phyloP scores from a whole-genome alignment of 441 rosid genomes.

The Aleurites moluccanus region DNA sequence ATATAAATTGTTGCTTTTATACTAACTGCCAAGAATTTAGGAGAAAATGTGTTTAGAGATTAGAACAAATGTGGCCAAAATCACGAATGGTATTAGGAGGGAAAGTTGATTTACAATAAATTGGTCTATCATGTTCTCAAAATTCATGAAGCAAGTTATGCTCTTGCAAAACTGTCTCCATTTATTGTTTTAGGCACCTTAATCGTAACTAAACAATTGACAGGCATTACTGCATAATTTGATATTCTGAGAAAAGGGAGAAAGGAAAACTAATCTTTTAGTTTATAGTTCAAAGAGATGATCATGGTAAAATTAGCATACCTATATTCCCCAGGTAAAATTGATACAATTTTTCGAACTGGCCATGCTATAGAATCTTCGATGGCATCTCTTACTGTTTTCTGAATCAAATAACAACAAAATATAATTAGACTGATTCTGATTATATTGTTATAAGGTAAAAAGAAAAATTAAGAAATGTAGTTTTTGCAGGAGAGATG shows the following conservation, averaged over 20 bases:
- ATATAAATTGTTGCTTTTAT: background rate
- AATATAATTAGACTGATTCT: background rate
- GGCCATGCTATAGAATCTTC: constrained; percentile 98
- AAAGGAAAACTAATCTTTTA: background rate
- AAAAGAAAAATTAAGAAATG: background rate
- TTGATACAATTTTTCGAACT: constrained; percentile 80
- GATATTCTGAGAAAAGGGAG: background rate
- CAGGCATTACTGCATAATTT: background rate
- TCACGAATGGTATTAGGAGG: too few species aligned
- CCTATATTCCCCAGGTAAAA: constrained; percentile 97
- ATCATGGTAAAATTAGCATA: constrained; percentile 24
- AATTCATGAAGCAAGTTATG: background rate
- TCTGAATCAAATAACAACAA: constrained; percentile 43
- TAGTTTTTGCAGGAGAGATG: background rate
- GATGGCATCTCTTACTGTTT: constrained; percentile 77
- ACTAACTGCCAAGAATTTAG: background rate
- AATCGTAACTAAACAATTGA: background rate
- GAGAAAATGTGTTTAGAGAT: too few species aligned
- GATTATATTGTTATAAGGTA: background rate
- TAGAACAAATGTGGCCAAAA: too few species aligned
- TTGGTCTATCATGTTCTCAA: background rate
- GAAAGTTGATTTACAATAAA: too few species aligned
- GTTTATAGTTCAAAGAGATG: background rate
- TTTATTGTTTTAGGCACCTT: background rate
- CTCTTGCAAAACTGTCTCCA: background rate